A percentile compares a stretch with the other conserved stretches of the same genome.
Conservation (phyloP, 192 early-diverging fungal species). For the Backusella macrospora region DNA sequence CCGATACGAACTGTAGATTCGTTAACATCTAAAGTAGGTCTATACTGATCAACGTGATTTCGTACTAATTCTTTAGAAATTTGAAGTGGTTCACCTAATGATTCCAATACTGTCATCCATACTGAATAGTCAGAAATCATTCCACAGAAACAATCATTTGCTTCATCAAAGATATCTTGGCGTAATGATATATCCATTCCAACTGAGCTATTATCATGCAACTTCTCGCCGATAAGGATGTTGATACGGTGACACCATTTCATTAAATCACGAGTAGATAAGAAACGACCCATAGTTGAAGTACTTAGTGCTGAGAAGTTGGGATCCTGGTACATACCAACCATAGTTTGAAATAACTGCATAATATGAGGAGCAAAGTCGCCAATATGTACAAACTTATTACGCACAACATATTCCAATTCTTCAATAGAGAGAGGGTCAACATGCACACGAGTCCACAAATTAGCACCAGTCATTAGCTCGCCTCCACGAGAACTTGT, state of each 20-base stretch:
- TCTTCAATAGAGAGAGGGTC: constrained; percentile 63
- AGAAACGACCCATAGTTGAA: constrained; percentile 53
- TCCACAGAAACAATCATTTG: constrained; percentile 82
- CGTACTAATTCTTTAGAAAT: constrained; percentile 70
- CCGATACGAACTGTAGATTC: constrained; percentile 53
- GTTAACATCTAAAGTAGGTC: constrained; percentile 55
- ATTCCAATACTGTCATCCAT: constrained; percentile 63
- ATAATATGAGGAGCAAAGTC: constrained; percentile 57
- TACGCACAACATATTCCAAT: constrained; percentile 62
- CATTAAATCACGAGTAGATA: constrained; percentile 87
- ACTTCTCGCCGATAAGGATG: constrained; percentile 43
- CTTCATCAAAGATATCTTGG: constrained; percentile 81
- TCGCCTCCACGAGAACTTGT: constrained; percentile 49
- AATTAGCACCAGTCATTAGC: constrained; percentile 56
- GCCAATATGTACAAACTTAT: constrained; percentile 56
- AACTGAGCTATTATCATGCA: neutral
- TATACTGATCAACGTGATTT: constrained; percentile 70
- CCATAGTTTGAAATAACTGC: constrained; percentile 53
- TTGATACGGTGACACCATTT: constrained; percentile 88
- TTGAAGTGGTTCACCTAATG: constrained; percentile 70
- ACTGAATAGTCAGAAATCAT: constrained; percentile 73
- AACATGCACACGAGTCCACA: constrained; percentile 84
- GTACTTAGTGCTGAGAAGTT: constrained; percentile 48
- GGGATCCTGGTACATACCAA: constrained; percentile 49
- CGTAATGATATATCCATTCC: constrained; percentile 49